Evolutionary conservation across 495 filamentous ascomycete species (phyloP).

Genomic region (Hypoxylon trugodes): DNA sequence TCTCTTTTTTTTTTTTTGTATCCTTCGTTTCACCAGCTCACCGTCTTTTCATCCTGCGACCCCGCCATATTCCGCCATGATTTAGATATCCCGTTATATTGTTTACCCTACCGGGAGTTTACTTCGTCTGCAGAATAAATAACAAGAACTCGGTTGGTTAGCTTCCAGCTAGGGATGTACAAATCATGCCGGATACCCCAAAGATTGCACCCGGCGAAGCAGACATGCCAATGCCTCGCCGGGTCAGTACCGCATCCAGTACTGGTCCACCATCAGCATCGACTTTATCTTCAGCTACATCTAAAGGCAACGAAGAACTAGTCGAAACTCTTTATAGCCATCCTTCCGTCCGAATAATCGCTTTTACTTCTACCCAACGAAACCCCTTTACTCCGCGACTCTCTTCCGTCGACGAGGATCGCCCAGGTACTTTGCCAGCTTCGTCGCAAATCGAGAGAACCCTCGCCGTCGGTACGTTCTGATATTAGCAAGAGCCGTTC

Average conservation of each 20-base stretch:
- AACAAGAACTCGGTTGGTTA: slow-evolving; percentile 9
- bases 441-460: slow-evolving; percentile 79
- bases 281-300: slow-evolving; percentile 6
- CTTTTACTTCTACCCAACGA: slow-evolving; percentile 65
- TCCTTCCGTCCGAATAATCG: slow-evolving; percentile 70
- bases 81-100: slow-evolving; percentile 13
- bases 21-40: slow-evolving; percentile 2
- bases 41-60: slow-evolving; percentile 22
- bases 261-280: slow-evolving; percentile 31
- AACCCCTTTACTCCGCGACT: slow-evolving; percentile 41
- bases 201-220: slow-evolving; percentile 1
- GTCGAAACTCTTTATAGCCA: slow-evolving; percentile 78
- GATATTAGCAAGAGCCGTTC: not conserved
- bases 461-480: slow-evolving; percentile 72
- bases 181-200: slow-evolving; percentile 27
- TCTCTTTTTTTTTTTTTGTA: not conserved
- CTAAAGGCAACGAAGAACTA: slow-evolving; percentile 38
- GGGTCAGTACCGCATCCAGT: slow-evolving; percentile 51
- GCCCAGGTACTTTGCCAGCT: slow-evolving; percentile 73
- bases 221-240: slow-evolving; percentile 48
- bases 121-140: slow-evolving; percentile 9
- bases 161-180: slow-evolving; percentile 12
- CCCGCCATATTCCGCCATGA: slow-evolving; percentile 20
- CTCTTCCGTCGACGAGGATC: slow-evolving; percentile 43
- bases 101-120: slow-evolving; percentile 15